phyloP scores from a whole-genome alignment of 176 grass and related monocot genomes.

The Oryza officinalis region DNA sequence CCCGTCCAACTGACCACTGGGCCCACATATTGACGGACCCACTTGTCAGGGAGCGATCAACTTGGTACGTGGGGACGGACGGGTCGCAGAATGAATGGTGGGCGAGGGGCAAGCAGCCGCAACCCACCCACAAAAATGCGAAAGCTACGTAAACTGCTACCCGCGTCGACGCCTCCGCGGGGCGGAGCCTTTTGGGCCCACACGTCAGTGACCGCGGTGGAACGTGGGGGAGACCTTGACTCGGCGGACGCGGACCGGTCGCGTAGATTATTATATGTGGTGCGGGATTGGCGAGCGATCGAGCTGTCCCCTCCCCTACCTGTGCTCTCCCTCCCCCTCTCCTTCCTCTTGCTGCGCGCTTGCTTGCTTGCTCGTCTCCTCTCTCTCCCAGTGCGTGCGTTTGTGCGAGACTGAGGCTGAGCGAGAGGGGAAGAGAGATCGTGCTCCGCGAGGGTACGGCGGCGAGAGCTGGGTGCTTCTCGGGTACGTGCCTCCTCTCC shows the following conservation, averaged over 20 bases:
- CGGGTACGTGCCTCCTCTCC: constrained; percentile 34
- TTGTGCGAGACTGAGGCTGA: not conserved
- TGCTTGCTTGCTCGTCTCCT: constrained; percentile 9
- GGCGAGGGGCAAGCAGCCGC: constrained; percentile 19
- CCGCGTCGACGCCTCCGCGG: accelerated
- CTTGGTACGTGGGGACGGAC: not conserved
- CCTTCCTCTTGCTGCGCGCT: constrained; percentile 22
- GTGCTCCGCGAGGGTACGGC: not conserved
- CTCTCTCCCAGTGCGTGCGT: constrained; percentile 4
- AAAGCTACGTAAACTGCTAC: not conserved
- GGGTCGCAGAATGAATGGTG: not conserved
- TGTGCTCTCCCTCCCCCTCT: constrained; percentile 12
- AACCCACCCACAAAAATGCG: constrained; percentile 6
- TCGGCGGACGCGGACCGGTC: constrained; percentile 26
- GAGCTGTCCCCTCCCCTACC: constrained; percentile 59
- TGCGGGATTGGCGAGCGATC: constrained; percentile 55
- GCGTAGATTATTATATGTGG: constrained; percentile 51
- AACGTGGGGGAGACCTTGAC: not conserved
- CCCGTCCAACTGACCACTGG: accelerated
- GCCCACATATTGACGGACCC: accelerated
- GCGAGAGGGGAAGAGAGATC: not conserved
- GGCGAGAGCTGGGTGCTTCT: not conserved
- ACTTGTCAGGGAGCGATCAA: not conserved
- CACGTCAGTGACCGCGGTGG: not conserved
- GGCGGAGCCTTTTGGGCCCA: accelerated